Percentiles rank a stretch among this genome's conserved stretches.
Evolutionary conservation across 2,329 filamentous ascomycete species (phyloP).

Genomic region (Exophiala phaeomuriformis): DNA sequence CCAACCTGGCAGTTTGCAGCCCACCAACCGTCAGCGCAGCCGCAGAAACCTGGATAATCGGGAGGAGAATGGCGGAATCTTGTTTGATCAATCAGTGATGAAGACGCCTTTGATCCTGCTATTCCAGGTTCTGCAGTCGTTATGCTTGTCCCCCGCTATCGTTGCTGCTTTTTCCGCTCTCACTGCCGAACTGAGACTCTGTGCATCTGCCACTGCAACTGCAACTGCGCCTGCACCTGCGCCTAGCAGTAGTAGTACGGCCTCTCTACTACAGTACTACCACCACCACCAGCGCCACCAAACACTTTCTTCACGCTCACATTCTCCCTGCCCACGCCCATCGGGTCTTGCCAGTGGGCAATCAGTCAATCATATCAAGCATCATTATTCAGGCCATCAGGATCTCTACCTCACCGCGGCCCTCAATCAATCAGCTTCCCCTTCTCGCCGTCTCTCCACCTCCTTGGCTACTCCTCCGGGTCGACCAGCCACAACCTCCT

Average conservation of each 20-base stretch:
- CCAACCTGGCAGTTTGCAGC: slow-evolving; percentile 8
- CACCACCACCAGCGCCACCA: too few species aligned
- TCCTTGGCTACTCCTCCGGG: slow-evolving; percentile 2
- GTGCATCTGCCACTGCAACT: too few species aligned
- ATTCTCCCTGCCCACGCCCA: too few species aligned
- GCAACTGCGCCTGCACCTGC: too few species aligned
- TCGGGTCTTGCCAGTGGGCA: background rate
- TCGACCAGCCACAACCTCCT: slow-evolving; percentile 1
- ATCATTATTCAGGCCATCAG: background rate
- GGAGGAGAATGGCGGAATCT: too few species aligned
- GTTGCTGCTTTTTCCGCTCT: slow-evolving; percentile 1
- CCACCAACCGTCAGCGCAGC: slow-evolving; percentile 13
- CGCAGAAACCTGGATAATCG: background rate
- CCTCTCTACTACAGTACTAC: too few species aligned
- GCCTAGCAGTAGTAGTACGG: too few species aligned
- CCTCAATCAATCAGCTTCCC: background rate
- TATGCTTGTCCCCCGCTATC: background rate
- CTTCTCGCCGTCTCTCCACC: slow-evolving; percentile 1
- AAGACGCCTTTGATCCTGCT: too few species aligned
- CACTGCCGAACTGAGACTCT: slow-evolving; percentile 1
- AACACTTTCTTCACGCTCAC: too few species aligned
- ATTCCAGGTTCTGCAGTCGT: too few species aligned
- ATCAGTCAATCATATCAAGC: background rate
- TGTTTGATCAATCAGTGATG: too few species aligned
- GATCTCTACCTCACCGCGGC: background rate